Evolutionary conservation across 208 protist genomes (phyloP).

Genomic region (Tritrichomonas foetus): DNA sequence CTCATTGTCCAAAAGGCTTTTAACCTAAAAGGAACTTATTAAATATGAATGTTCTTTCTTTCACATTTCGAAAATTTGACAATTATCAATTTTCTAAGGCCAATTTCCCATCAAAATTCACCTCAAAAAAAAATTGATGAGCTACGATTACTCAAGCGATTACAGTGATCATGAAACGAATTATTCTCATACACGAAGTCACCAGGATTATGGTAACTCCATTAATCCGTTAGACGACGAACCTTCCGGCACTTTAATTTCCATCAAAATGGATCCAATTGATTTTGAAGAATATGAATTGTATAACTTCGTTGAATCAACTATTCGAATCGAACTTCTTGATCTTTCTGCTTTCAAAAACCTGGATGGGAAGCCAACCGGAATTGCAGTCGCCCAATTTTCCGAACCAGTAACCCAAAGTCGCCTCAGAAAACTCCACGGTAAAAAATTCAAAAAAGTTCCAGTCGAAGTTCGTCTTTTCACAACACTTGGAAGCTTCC

Average conservation of each 20-base stretch:
- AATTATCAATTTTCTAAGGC: too few relatives aligned
- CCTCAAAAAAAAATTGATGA: too few relatives aligned
- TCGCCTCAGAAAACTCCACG: neutral
- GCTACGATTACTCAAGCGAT: too few relatives aligned
- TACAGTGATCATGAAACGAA: too few relatives aligned
- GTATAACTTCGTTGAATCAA: neutral
- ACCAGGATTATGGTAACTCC: too few relatives aligned
- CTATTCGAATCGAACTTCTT: neutral
- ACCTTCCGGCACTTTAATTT: neutral
- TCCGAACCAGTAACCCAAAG: neutral
- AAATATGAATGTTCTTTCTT: too few relatives aligned
- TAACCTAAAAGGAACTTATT: too few relatives aligned
- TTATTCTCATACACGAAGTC: too few relatives aligned
- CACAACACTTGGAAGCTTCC: neutral
- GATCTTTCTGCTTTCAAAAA: neutral
- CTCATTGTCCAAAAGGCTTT: too few relatives aligned
- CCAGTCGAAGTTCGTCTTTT: neutral
- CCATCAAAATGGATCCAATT: neutral
- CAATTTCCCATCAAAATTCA: too few relatives aligned
- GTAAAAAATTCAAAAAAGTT: neutral
- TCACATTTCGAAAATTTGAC: too few relatives aligned
- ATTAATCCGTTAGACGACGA: neutral
- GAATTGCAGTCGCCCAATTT: neutral
- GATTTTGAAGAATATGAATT: neutral
- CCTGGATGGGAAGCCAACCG: neutral